Evolutionary conservation across 2,329 filamentous ascomycete species (phyloP).

Genomic region (Sporothrix mexicana): DNA sequence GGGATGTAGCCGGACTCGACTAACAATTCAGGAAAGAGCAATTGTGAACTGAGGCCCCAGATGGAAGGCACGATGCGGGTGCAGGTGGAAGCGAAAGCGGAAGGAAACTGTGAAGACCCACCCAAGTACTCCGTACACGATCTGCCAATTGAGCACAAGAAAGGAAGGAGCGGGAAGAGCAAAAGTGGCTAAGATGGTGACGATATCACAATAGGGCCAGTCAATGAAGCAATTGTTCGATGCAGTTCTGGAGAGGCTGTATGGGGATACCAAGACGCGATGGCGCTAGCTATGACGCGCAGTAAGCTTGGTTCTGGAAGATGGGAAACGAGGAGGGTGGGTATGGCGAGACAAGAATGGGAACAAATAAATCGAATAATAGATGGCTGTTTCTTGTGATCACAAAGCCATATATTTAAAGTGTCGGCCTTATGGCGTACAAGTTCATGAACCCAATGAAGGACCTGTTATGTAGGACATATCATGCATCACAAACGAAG

Average conservation of each 20-base stretch:
- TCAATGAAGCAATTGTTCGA: neutral
- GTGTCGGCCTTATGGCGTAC: neutral
- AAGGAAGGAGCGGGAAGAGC: neutral
- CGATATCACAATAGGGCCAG: neutral
- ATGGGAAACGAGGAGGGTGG: neutral
- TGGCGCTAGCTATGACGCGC: neutral
- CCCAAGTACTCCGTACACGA: neutral
- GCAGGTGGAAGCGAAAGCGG: conserved; percentile 7
- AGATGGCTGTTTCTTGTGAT: neutral
- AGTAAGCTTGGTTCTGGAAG: neutral
- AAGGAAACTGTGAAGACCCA: conserved; percentile 11
- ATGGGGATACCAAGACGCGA: neutral
- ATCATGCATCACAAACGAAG: neutral
- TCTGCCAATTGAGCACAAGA: conserved; percentile 1
- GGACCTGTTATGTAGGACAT: conserved; percentile 11
- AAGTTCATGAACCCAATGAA: neutral
- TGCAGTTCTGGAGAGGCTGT: neutral
- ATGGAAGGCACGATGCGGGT: neutral
- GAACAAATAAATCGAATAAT: neutral
- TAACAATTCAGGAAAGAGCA: neutral
- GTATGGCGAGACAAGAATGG: neutral
- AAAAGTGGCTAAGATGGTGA: neutral
- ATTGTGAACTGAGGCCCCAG: too few species aligned
- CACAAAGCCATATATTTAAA: neutral
- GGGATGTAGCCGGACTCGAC: neutral